phyloP scores from a whole-genome alignment of 768 basidiomycete genomes.

The Hygrophorus pudorinus region DNA sequence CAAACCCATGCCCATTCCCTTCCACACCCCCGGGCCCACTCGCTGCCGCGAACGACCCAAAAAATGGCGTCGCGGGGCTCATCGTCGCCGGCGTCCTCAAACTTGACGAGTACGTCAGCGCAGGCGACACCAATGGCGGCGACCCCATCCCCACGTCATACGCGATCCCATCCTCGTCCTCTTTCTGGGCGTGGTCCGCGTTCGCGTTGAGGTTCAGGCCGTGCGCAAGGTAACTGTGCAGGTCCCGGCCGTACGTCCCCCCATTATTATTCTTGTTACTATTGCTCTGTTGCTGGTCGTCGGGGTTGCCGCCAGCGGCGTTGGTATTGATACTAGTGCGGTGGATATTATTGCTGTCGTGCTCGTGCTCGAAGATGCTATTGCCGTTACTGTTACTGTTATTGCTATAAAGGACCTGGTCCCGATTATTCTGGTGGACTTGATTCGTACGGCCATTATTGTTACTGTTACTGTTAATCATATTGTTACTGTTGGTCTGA shows the following conservation, averaged over 20 bases:
- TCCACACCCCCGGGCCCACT: no score
- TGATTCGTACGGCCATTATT: background rate
- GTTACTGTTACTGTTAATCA: no score
- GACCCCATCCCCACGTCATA: conserved; percentile 27
- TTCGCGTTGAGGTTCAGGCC: no score
- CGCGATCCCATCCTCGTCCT: no score
- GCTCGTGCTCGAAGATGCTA: background rate
- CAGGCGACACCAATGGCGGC: conserved; percentile 53
- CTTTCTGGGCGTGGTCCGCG: no score
- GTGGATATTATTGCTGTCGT: background rate
- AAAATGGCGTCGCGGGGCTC: conserved; percentile 65
- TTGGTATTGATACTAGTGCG: conserved; percentile 14
- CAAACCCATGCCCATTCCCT: no score
- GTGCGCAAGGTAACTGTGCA: background rate
- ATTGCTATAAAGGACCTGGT: conserved; percentile 10
- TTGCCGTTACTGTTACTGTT: conserved; percentile 10
- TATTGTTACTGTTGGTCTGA: background rate
- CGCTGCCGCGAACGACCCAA: conserved; percentile 58
- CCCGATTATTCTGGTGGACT: background rate
- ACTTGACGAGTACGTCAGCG: conserved; percentile 63
- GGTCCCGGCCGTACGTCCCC: no score
- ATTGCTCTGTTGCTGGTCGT: conserved; percentile 3
- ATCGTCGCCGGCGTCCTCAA: conserved; percentile 53
- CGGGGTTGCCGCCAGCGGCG: conserved; percentile 5
- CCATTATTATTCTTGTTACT: conserved; percentile 5